Evolutionary conservation across 140 eudicot genomes (phyloP).

Genomic region (Stevia rebaudiana): DNA sequence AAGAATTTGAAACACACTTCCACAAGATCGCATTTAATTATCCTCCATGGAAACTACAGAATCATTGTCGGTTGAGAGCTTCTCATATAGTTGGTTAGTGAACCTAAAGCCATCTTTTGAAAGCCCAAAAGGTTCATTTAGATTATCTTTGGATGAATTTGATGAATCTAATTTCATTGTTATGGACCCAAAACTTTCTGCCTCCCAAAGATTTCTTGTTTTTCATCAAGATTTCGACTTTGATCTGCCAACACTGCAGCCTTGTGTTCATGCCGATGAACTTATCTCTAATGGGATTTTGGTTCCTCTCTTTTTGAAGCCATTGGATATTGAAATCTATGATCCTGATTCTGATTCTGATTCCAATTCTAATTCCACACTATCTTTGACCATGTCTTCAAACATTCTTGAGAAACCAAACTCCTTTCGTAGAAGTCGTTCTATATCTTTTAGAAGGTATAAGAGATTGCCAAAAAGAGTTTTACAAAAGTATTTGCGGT

Average conservation of each 20-base stretch:
- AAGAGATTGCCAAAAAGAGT: slow-evolving; percentile 48
- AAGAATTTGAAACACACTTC: slow-evolving; percentile 23
- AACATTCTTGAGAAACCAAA: slow-evolving; percentile 12
- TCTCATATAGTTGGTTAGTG: slow-evolving; percentile 84
- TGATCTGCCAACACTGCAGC: slow-evolving; percentile 49
- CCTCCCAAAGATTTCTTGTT: slow-evolving; percentile 65
- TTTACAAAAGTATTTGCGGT: slow-evolving; percentile 48
- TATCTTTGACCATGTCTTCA: slow-evolving; percentile 11
- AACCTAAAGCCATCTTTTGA: slow-evolving; percentile 57
- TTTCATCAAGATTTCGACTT: slow-evolving; percentile 59
- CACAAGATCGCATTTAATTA: slow-evolving; percentile 6
- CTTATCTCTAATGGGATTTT: slow-evolving; percentile 61
- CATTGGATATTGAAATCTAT: slow-evolving; percentile 21
- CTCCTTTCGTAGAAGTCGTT: slow-evolving; percentile 26
- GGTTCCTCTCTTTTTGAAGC: slow-evolving; percentile 38
- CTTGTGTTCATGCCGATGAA: slow-evolving; percentile 74
- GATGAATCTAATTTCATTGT: slow-evolving; percentile 80
- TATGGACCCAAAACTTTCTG: slow-evolving; percentile 78
- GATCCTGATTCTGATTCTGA: slow-evolving; percentile 20
- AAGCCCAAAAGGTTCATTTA: slow-evolving; percentile 48
- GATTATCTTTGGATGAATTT: slow-evolving; percentile 43
- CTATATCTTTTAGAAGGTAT: slow-evolving; percentile 48
- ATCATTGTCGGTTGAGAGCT: slow-evolving; percentile 78
- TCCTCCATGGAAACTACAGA: slow-evolving; percentile 50
- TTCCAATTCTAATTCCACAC: slow-evolving; percentile 24